Base-by-base conservation (phyloP, 306 rosid genomes). In the Sechiopsis laciniata region DNA sequence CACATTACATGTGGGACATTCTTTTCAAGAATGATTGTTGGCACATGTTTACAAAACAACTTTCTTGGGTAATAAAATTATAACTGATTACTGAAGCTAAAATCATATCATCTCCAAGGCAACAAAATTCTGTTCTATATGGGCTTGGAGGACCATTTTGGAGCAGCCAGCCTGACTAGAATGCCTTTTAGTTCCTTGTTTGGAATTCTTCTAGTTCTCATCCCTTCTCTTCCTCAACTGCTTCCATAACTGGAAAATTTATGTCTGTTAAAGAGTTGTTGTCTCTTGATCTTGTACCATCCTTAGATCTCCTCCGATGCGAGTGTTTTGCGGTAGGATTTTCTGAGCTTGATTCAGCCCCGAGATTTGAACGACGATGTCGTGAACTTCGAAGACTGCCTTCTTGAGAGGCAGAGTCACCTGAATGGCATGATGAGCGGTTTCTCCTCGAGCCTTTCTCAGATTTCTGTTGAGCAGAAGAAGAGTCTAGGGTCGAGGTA, bases 231-330 rank as follows among this genome's bases (percentile, higher is more conserved):
- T 69, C 74, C 0, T 50, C 74, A 8, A 50, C 58, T 50, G 54
- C 58, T 69, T 69, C 73, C 73, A 69, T 15, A 14, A 24, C 58
- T 42, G 78, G 69, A 20, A 52, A 45, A 12, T 72, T 62, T 52
- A 80, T 45, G 13, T 89, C 94, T n/a, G 88, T 74, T 26, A 87
- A 54, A 9, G 96, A 86, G 71, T 48, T 75, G 2, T 77, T 78
- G 51, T 78, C 89, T 60, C 83, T 88, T 3, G 96, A 86, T 71
- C 87, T 84, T 35, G 77, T 59, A 65, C 85, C 88, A 1, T 89
- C 88, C 78, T 90, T 93, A 1, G 86, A 9, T 78, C 83, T 88
- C 74, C 86, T 88, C 22, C 91, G 84, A 13, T 77, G 78, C 1
- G 85, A 51, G 17, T 50, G 73, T 71, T 87, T 90, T 0, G 91